phyloP scores from a whole-genome alignment of 2,329 filamentous ascomycete species.

The Metarhizium robertsii region DNA sequence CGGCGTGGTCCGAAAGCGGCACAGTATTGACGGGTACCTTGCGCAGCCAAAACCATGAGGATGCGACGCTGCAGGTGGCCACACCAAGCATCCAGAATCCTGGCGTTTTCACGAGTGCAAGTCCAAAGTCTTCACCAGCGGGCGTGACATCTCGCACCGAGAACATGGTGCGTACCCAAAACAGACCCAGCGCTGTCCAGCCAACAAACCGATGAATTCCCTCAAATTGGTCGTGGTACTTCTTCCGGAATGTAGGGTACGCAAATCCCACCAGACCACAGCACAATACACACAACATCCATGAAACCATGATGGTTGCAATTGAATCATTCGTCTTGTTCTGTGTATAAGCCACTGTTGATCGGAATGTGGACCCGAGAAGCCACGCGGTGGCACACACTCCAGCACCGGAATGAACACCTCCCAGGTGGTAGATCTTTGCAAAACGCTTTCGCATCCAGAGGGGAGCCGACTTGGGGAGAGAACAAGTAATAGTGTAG shows the following conservation, averaged over 20 bases:
- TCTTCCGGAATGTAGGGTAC: conserved; percentile 52
- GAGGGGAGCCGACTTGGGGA: conserved; percentile 36
- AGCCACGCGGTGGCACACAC: conserved; percentile 41
- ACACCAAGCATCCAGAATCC: conserved; percentile 58
- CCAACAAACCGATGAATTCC: conserved; percentile 62
- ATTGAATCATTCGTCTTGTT: conserved; percentile 27
- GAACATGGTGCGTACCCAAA: conserved; percentile 55
- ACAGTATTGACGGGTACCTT: conserved; percentile 57
- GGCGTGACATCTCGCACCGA: conserved; percentile 36
- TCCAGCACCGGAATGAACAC: conserved; percentile 40
- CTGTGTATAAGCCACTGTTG: conserved; percentile 23
- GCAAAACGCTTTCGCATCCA: conserved; percentile 36
- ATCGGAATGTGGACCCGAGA: conserved; percentile 30
- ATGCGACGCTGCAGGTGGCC: conserved; percentile 55
- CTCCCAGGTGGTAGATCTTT: conserved; percentile 43
- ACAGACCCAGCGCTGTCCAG: conserved; percentile 57
- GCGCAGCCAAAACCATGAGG: conserved; percentile 66
- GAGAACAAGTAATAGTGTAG: conserved; percentile 35
- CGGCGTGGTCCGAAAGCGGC: conserved; percentile 60
- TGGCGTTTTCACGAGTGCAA: conserved; percentile 27
- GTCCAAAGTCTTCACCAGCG: conserved; percentile 22
- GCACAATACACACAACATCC: conserved; percentile 48
- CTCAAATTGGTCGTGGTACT: conserved; percentile 62
- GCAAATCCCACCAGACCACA: conserved; percentile 52
- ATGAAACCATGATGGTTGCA: conserved; percentile 39